Base-by-base conservation (phyloP, 371 early-diverging fungal species). In the Apophysomyces elegans region DNA sequence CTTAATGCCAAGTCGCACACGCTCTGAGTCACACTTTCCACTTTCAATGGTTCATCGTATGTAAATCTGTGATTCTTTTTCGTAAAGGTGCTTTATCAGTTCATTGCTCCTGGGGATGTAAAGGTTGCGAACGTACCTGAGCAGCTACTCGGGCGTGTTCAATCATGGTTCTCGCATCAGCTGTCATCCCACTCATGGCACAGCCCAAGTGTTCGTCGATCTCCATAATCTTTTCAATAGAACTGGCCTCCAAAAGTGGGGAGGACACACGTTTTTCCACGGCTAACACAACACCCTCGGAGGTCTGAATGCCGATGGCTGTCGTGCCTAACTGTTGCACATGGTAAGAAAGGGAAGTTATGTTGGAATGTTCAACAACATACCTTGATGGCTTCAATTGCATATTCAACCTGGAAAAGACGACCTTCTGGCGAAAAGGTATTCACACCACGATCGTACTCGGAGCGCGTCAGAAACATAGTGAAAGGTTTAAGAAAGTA, bases 401-500 rank as follows among this genome's bases (percentile, higher is more conserved):
- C 99, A 76, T 99, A 99, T 84, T 99, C 99, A 64, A 99, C 99
- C 78, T 99, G 99, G 89, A 98, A 98, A 62, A 98, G 87, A 69
- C 99, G 95, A 61, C 99, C 99, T 81, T 99, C 99, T 59, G 99
- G 99, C 43, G 96, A 96, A 82, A 99, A 99, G 50, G 99, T 99
- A 82, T 97, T 98, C 68, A 98, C 99, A 60, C 99, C 99, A 69
- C 98, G 92, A 83, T 98, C 98, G 84, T 98, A 98, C 84, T 98
- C 97, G 66, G 94, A 91, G 66, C 94, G 89, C 67, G 90, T 90
- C 62, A 87, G 77, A 78, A 90, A 89, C 91, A 90, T 90, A 59
- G 57, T 69, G 54, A 12, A 45, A 59, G 14, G n/a, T 21, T n/a
- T 7, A 37, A 58, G 58, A 58, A 26, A 26, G 32, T 26, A 26